Evolutionary conservation across 2,329 filamentous ascomycete genomes (phyloP), one percentile per base, ranked within the genome.

Genomic region (Colletotrichum scovillei): DNA sequence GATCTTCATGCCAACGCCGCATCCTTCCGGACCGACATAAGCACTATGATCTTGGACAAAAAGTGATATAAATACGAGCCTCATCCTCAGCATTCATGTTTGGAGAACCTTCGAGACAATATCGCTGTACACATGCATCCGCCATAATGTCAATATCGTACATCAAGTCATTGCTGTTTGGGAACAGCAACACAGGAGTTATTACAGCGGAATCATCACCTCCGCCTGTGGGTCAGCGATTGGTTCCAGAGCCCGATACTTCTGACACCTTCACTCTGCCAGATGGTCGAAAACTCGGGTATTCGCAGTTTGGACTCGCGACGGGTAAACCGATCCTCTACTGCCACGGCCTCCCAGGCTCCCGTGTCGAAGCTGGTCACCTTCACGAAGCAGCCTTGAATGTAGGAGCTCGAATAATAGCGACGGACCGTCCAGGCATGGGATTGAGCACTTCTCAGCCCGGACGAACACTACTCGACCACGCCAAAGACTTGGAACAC

Each of bases 331-430:
- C 82, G 0, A 67, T 85, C 1, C 75, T 87, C 35, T 84, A 81
- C 75, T 84, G 86, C 64, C 85, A 87, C 74, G 85, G 84, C 9
- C 84, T 82, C 65, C 85, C 84, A 0, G 80, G 80, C 0, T 85
- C 81, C 4, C 84, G 84, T 5, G 76, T 85, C 12, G 85, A 86
- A 69, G 81, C 77, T 7, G 70, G 68, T 6, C 74, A 75, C 11
- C 64, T 81, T 22, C 76, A 82, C 49, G 66, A 75, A 3, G 60
- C 78, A 5, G 82, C 80, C 11, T 68, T 74, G 3, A 74, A 75
- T 3, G 76, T 76, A 9, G 73, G 76, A 5, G 70, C 83, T 19
- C 82, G 82, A 8, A 30, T 86, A 53, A 78, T 86, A 49, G 78
- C 82, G 4, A 76, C 82, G 2, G 85, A 86, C 66, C 80, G 85